Base-by-base conservation (phyloP, 371 early-diverging fungal species). In the Dichotomocladium elegans region DNA sequence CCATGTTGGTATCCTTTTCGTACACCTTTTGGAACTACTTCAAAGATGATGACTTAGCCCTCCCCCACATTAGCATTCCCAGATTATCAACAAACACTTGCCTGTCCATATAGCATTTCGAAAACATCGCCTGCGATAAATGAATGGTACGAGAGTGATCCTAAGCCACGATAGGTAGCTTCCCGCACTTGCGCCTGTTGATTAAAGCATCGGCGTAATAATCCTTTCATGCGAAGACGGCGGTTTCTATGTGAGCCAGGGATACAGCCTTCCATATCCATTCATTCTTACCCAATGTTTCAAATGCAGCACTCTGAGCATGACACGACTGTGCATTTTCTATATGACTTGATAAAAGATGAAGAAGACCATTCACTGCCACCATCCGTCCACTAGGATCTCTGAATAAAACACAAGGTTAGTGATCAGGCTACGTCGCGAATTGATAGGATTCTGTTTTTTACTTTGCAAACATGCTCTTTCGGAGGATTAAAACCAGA, bases 391-490 rank as follows among this genome's bases (percentile, higher is more conserved):
- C 80, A 40, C 81, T 79, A 4, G 79, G 17, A 31, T 72, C 79
- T 51, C 83, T 85, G 52, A 8, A 37, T n/a, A 28, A 22, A 31
- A 46, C n/a, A 14, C 15, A n/a, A n/a, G n/a, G n/a, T n/a, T n/a
- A n/a, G n/a, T n/a, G n/a, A n/a, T n/a, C n/a, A n/a, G n/a, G n/a
- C n/a, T n/a, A n/a, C n/a, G n/a, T n/a, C n/a, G n/a, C n/a, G n/a
- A n/a, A n/a, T n/a, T n/a, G n/a, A n/a, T n/a, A n/a, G n/a, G n/a
- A n/a, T n/a, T n/a, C n/a, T n/a, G n/a, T 25, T 29, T 21, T 55
- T 49, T 80, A 83, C 85, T 77, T 83, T 50, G 83, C 69, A 51
- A 82, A 82, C 57, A 85, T 58, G 28, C 82, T 76, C 33, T 85
- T 85, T 43, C 83, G 68, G 28, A 85, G 54, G 10, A 85, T 66